phyloP scores from a whole-genome alignment of 1,284 basidiomycete genomes.

The Trametes polyzona region DNA sequence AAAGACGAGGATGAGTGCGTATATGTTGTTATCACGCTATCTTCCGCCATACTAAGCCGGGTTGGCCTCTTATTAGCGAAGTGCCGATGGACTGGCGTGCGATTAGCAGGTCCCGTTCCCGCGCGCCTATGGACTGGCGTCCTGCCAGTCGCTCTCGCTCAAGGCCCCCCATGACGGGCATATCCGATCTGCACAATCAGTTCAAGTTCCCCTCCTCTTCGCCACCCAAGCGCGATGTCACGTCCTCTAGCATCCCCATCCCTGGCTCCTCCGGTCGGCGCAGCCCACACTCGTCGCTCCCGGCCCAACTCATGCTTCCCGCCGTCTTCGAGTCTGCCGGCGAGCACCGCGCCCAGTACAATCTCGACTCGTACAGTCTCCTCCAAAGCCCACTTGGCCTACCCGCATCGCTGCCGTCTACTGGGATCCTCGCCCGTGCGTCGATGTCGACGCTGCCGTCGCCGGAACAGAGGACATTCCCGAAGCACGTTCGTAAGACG shows the following conservation, averaged over 20 bases:
- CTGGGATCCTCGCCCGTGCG: slow-evolving; percentile 55
- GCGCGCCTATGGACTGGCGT: slow-evolving; percentile 87
- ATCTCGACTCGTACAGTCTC: slow-evolving; percentile 42
- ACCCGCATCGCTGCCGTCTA: slow-evolving; percentile 70
- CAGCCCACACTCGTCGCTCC: slow-evolving; percentile 46
- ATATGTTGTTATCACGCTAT: slow-evolving; percentile 19
- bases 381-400: slow-evolving; percentile 57
- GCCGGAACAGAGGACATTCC: slow-evolving; percentile 62
- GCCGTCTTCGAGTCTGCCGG: slow-evolving; percentile 60
- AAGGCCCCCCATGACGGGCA: slow-evolving; percentile 57
- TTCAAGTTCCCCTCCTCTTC: slow-evolving; percentile 40
- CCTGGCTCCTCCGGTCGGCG: slow-evolving; percentile 54
- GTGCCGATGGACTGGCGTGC: slow-evolving; percentile 92
- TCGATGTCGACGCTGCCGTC: slow-evolving; percentile 43
- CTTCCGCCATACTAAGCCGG: slow-evolving; percentile 34
- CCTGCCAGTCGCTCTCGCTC: slow-evolving; percentile 76
- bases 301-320: slow-evolving; percentile 35
- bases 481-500: slow-evolving; percentile 86
- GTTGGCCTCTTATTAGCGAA: slow-evolving; percentile 34
- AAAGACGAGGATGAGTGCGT: slow-evolving; percentile 79
- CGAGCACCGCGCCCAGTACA: slow-evolving; percentile 29
- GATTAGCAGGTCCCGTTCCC: slow-evolving; percentile 89
- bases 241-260: slow-evolving; percentile 53
- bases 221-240: slow-evolving; percentile 37
- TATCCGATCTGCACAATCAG: slow-evolving; percentile 38